These are phyloP conservation scores for Eucalyptus curtisii DNA, from an alignment of 345 rosid species.

Conservation along the genomic window DNA sequence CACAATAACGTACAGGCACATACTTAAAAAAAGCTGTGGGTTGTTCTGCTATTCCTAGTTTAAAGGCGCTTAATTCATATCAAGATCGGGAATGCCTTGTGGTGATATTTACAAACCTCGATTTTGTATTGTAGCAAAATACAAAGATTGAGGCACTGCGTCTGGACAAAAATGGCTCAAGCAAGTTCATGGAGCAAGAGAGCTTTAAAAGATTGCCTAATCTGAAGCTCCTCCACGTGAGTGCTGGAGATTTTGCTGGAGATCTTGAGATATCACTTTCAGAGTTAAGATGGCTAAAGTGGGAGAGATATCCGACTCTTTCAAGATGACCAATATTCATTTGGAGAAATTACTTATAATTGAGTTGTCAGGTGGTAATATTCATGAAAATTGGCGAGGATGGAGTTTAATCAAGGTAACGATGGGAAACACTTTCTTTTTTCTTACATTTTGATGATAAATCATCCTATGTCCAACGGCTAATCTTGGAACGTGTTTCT, in stretches of 20 bases:
- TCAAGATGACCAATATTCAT: fast-evolving
- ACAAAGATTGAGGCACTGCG: no score
- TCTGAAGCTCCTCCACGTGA: no score
- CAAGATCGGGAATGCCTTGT: no score
- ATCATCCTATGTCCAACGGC: no score
- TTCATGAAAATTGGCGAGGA: neutral
- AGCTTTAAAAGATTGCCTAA: no score
- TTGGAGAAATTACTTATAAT: neutral
- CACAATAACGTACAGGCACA: no score
- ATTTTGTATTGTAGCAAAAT: no score
- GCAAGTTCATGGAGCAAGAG: no score
- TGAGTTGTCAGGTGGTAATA: neutral
- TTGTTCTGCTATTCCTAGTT: no score
- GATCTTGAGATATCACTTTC: fast-evolving
- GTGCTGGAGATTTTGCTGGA: neutral
- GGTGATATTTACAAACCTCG: no score
- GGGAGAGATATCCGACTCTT: neutral
- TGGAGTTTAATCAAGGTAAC: neutral
- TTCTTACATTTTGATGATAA: neutral
- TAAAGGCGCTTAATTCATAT: no score
- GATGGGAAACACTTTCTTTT: neutral
- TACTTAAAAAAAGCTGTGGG: neutral
- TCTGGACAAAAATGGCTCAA: no score
- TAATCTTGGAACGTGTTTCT: neutral
- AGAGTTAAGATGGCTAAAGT: neutral